Percentiles rank a stretch among this genome's conserved stretches.
These are phyloP conservation scores for Diaporthe citriasiana DNA, from an alignment of 2,329 filamentous ascomycete species.

Conservation along the genomic window DNA sequence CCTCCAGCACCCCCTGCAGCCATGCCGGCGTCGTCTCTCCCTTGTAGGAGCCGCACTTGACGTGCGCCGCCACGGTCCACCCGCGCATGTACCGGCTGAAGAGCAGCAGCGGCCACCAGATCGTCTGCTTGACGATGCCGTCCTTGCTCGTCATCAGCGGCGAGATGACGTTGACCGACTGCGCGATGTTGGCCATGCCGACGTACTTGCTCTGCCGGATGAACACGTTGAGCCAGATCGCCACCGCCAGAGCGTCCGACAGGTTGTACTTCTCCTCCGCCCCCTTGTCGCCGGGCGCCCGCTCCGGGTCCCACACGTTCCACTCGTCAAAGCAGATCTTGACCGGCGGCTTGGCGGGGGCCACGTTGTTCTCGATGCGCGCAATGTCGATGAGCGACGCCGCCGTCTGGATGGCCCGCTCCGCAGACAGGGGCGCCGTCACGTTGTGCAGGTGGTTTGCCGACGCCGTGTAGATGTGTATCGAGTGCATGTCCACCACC, in stretches of 20 bases:
- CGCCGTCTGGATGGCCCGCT: constrained; percentile 80
- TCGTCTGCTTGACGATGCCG: constrained; percentile 78
- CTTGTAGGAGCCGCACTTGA: constrained; percentile 73
- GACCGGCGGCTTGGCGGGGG: constrained; percentile 70
- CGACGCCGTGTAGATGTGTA: constrained; percentile 81
- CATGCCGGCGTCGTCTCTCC: constrained; percentile 77
- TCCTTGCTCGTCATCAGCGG: constrained; percentile 79
- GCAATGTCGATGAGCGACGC: constrained; percentile 80
- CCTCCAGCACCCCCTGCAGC: constrained; percentile 74
- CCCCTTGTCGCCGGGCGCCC: constrained; percentile 78
- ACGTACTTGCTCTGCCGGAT: constrained; percentile 78
- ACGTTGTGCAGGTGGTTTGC: constrained; percentile 64
- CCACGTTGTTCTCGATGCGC: constrained; percentile 75
- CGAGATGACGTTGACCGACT: constrained; percentile 83
- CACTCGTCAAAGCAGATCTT: constrained; percentile 88
- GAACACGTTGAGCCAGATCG: constrained; percentile 82
- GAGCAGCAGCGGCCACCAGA: constrained; percentile 80
- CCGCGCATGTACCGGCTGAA: constrained; percentile 83
- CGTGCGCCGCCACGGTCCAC: constrained; percentile 75
- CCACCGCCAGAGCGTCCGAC: constrained; percentile 82
- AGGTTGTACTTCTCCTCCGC: constrained; percentile 83
- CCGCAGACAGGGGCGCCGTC: constrained; percentile 76
- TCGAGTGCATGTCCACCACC: constrained; percentile 84
- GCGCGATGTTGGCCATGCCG: constrained; percentile 85
- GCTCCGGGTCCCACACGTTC: constrained; percentile 85